phyloP scores from a whole-genome alignment of 768 basidiomycete species.

The Russula earlei region DNA sequence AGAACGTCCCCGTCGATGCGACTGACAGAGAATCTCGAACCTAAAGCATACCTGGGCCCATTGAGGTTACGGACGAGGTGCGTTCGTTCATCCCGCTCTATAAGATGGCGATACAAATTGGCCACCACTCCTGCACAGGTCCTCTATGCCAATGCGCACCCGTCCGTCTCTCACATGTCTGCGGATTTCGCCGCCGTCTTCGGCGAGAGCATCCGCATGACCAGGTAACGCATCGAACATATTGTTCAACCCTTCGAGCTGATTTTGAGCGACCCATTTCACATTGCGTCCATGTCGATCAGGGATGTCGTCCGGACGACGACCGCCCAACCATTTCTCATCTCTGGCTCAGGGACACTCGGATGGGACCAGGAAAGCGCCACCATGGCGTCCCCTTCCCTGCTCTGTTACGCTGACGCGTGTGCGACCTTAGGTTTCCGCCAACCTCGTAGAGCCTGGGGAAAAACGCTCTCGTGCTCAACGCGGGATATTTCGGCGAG shows the following conservation, averaged over 20 bases:
- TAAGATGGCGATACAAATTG: not conserved
- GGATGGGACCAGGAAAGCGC: conserved; percentile 87
- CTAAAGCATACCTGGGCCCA: conserved; percentile 42
- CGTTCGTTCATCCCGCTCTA: conserved; percentile 14
- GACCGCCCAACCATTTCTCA: conserved; percentile 80
- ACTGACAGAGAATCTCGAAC: too few species aligned
- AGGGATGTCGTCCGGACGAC: conserved; percentile 74
- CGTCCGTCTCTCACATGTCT: conserved; percentile 81
- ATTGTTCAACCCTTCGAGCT: not conserved
- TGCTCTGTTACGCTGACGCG: not conserved
- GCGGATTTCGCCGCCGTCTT: conserved; percentile 83
- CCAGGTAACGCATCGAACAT: conserved; percentile 38
- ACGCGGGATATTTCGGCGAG: conserved; percentile 92
- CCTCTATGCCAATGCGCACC: conserved; percentile 88
- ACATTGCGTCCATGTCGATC: not conserved
- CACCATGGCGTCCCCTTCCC: not conserved
- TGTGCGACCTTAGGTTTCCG: conserved; percentile 48
- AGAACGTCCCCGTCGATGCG: not conserved
- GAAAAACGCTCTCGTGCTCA: conserved; percentile 75
- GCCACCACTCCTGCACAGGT: conserved; percentile 37
- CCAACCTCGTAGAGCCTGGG: conserved; percentile 80
- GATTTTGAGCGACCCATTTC: conserved; percentile 2
- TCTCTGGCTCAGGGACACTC: conserved; percentile 90
- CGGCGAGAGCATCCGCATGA: conserved; percentile 82
- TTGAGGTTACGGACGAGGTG: conserved; percentile 54